These are phyloP conservation scores for Aspergillus sp. DNA, from an alignment of 2,329 filamentous ascomycete genomes.

Conservation along the genomic window DNA sequence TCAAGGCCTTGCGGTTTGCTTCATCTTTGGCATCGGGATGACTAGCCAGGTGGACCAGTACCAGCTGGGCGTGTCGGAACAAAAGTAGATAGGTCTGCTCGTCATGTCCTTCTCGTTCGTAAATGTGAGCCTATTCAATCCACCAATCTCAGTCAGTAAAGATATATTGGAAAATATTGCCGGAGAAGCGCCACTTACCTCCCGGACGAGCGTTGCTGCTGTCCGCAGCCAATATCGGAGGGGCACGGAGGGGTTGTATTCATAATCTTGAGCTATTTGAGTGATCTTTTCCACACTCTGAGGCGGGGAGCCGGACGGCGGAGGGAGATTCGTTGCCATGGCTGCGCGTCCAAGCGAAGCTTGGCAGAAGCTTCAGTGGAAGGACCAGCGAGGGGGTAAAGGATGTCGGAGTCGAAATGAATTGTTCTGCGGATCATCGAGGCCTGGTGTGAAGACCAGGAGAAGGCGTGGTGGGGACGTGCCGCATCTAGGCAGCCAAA, in stretches of 20 bases:
- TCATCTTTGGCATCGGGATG: constrained; percentile 74
- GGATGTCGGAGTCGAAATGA: neutral
- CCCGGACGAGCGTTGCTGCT: constrained; percentile 73
- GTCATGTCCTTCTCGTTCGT: constrained; percentile 80
- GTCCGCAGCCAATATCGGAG: constrained; percentile 81
- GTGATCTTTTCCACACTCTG: constrained; percentile 76
- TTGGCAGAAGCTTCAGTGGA: neutral
- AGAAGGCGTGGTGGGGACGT: constrained; percentile 10
- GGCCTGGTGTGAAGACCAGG: constrained; percentile 17
- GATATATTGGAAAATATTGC: neutral
- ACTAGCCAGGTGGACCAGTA: constrained; percentile 69
- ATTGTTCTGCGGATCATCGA: constrained; percentile 10
- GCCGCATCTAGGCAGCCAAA: constrained; percentile 24
- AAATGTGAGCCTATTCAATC: constrained; percentile 69
- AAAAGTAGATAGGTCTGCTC: constrained; percentile 87
- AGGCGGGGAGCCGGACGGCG: constrained; percentile 48
- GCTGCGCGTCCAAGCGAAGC: constrained; percentile 3
- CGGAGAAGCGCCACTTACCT: constrained; percentile 56
- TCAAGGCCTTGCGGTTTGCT: constrained; percentile 55
- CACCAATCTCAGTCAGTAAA: neutral
- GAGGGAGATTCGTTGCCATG: constrained; percentile 27
- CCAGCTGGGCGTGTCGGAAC: constrained; percentile 84
- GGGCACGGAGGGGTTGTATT: constrained; percentile 74
- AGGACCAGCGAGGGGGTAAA: neutral
- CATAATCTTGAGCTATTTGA: constrained; percentile 72